A percentile compares a stretch with the other conserved stretches of the same genome.
phyloP scores from a whole-genome alignment of 306 rosid genomes.

The Malus asiatica region DNA sequence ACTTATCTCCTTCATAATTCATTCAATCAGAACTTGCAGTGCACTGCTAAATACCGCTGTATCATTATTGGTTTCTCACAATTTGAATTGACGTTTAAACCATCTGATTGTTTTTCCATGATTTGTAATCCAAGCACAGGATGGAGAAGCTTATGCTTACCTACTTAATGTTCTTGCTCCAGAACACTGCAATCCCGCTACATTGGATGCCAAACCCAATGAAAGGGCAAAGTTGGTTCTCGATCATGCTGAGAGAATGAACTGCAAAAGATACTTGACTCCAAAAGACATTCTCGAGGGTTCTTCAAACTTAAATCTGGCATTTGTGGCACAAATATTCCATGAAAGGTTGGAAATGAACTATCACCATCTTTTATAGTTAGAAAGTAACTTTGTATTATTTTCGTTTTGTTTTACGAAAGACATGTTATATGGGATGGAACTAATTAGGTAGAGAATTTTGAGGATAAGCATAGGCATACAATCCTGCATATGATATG shows the following conservation, averaged over 20 bases:
- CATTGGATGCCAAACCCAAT: conserved; percentile 58
- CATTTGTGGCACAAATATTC: conserved; percentile 90
- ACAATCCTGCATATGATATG: background rate
- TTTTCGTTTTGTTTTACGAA: background rate
- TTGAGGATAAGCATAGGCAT: background rate
- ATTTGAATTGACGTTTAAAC: conserved; percentile 4
- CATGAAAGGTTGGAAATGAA: conserved; percentile 60
- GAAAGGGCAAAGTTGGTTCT: conserved; percentile 76
- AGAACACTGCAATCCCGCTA: conserved; percentile 65
- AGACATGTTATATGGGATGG: background rate
- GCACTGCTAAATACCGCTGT: background rate
- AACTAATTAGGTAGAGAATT: background rate
- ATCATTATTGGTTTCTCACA: conserved; percentile 1
- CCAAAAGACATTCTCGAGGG: conserved; percentile 82
- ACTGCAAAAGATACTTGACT: conserved; percentile 78
- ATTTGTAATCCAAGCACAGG: conserved; percentile 34
- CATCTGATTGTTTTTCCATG: conserved; percentile 1
- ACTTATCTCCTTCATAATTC: background rate
- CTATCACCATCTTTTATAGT: background rate
- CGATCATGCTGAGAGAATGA: conserved; percentile 96
- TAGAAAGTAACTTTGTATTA: background rate
- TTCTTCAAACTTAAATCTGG: conserved; percentile 81
- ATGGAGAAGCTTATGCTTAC: conserved; percentile 92
- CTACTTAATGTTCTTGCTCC: conserved; percentile 96
- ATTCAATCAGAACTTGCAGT: background rate